These are phyloP conservation scores for Sporothrix curviconia DNA, from an alignment of 2,329 filamentous ascomycete genomes.

Conservation along the genomic window DNA sequence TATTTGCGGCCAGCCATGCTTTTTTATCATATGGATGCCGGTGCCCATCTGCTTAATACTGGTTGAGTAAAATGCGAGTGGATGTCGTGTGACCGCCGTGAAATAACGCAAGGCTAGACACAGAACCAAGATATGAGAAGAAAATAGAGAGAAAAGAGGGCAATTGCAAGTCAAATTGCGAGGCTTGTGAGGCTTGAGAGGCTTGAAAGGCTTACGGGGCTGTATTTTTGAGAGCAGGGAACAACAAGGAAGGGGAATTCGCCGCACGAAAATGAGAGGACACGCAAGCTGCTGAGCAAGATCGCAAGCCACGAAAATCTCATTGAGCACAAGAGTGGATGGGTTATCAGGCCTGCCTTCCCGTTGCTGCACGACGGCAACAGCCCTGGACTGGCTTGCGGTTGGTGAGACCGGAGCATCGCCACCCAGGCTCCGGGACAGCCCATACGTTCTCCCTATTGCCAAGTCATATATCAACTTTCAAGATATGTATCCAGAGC, in stretches of 20 bases:
- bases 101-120: slow-evolving; percentile 11
- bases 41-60: too few relatives aligned
- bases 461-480: background rate
- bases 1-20: too few relatives aligned
- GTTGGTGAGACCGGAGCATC: slow-evolving; percentile 6
- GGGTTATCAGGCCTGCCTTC: background rate
- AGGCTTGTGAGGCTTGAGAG: too few relatives aligned
- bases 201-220: too few relatives aligned
- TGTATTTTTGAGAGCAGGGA: too few relatives aligned
- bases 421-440: slow-evolving; percentile 1
- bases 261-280: background rate
- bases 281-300: background rate
- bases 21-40: too few relatives aligned
- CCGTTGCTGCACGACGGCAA: background rate
- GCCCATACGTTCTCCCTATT: background rate
- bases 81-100: slow-evolving; percentile 6
- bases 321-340: too few relatives aligned
- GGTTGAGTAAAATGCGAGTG: too few relatives aligned
- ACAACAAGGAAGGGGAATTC: too few relatives aligned
- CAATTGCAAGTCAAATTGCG: background rate
- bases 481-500: background rate
- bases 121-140: background rate
- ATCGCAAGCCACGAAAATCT: background rate
- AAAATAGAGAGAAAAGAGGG: background rate
- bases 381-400: background rate